Conservation (phyloP, 2,329 filamentous ascomycete species). For the Ophiostoma populinum region DNA sequence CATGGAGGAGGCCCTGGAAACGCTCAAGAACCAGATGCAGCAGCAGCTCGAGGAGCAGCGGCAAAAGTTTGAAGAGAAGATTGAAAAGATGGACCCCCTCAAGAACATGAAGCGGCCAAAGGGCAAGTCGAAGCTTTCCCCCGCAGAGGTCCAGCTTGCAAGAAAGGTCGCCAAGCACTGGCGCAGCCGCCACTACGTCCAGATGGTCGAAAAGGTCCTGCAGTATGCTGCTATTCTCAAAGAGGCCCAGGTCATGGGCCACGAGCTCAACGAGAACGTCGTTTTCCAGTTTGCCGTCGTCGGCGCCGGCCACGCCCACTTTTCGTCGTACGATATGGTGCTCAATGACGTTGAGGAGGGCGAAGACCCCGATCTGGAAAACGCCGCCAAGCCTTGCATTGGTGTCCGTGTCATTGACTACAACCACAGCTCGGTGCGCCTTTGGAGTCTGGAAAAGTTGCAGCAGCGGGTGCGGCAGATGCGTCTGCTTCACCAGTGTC, state of each 20-base stretch:
- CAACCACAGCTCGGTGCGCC: slow-evolving; percentile 64
- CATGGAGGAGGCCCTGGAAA: slow-evolving; percentile 67
- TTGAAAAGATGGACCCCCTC: slow-evolving; percentile 55
- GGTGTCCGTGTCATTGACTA: slow-evolving; percentile 85
- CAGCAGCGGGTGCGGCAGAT: slow-evolving; percentile 75
- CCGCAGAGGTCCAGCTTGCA: slow-evolving; percentile 55
- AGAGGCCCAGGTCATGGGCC: slow-evolving; percentile 95
- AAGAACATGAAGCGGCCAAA: slow-evolving; percentile 37
- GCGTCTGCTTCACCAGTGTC: slow-evolving; percentile 93
- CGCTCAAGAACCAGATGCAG: slow-evolving; percentile 78
- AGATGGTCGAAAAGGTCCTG: slow-evolving; percentile 82
- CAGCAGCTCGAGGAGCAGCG: slow-evolving; percentile 70
- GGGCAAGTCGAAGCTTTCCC: slow-evolving; percentile 46
- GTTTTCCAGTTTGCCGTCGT: slow-evolving; percentile 91
- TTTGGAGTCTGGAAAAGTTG: slow-evolving; percentile 91
- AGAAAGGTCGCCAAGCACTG: slow-evolving; percentile 53
- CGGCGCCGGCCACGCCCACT: slow-evolving; percentile 71
- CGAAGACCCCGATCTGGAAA: slow-evolving; percentile 63
- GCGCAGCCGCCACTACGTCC: slow-evolving; percentile 72
- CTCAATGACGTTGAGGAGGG: slow-evolving; percentile 82
- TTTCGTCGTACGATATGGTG: slow-evolving; percentile 92
- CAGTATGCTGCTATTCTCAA: slow-evolving; percentile 79
- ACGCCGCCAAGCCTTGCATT: slow-evolving; percentile 74
- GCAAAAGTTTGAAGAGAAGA: slow-evolving; percentile 66
- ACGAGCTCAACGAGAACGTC: slow-evolving; percentile 81